Evolutionary conservation across 2,329 filamentous ascomycete species (phyloP).

Genomic region (Clonostachys rhizophaga): DNA sequence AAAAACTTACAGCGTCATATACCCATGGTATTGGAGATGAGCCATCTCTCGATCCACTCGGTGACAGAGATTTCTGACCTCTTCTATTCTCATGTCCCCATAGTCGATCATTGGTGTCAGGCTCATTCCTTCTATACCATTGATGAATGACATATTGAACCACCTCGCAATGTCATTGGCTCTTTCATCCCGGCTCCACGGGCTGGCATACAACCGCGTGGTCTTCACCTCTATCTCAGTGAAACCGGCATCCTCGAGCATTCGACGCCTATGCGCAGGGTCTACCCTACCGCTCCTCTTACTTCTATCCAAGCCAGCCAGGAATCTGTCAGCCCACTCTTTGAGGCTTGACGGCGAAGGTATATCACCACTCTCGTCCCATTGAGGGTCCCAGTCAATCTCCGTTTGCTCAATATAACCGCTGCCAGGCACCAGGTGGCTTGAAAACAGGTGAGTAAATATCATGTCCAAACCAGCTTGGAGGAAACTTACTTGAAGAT

Average conservation of each 20-base stretch:
- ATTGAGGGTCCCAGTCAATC: slow-evolving; percentile 75
- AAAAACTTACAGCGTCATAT: slow-evolving; percentile 70
- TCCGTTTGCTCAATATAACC: slow-evolving; percentile 86
- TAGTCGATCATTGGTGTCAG: slow-evolving; percentile 64
- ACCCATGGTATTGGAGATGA: slow-evolving; percentile 63
- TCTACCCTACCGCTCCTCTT: slow-evolving; percentile 61
- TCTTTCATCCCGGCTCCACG: slow-evolving; percentile 62
- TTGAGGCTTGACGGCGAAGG: slow-evolving; percentile 51
- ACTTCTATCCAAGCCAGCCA: slow-evolving; percentile 61
- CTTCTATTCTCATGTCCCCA: slow-evolving; percentile 40
- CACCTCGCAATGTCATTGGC: slow-evolving; percentile 69
- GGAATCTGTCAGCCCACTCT: slow-evolving; percentile 66
- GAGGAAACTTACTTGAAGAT: slow-evolving; percentile 51
- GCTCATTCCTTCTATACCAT: slow-evolving; percentile 69
- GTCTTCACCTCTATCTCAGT: slow-evolving; percentile 70
- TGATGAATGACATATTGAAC: slow-evolving; percentile 76
- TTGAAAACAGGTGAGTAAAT: slow-evolving; percentile 21
- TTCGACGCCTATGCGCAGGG: slow-evolving; percentile 41
- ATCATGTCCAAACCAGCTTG: background rate
- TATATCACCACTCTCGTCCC: slow-evolving; percentile 58
- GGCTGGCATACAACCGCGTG: slow-evolving; percentile 67
- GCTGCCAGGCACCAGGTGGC: slow-evolving; percentile 69
- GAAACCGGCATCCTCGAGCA: slow-evolving; percentile 70
- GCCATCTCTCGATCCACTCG: slow-evolving; percentile 66
- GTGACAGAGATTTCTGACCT: slow-evolving; percentile 58